Evolutionary conservation across 768 basidiomycete genomes (phyloP).

Genomic region (Xerocomellus amylosporus): DNA sequence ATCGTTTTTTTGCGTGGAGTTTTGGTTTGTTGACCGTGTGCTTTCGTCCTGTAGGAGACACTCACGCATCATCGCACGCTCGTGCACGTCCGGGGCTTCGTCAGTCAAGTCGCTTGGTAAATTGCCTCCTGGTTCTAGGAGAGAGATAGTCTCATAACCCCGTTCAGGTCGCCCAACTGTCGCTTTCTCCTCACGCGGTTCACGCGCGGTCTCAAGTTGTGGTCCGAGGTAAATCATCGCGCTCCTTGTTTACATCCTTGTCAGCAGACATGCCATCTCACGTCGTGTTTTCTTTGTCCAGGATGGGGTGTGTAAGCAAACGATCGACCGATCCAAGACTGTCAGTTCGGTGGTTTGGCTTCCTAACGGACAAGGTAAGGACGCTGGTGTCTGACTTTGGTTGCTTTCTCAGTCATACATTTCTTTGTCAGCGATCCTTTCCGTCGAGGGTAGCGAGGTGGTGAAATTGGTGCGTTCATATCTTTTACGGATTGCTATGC

Average conservation of each 20-base stretch:
- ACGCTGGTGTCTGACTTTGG: background rate
- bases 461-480: slow-evolving; percentile 38
- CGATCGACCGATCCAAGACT: slow-evolving; percentile 43
- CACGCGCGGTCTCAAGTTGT: slow-evolving; percentile 47
- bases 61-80: slow-evolving; percentile 44
- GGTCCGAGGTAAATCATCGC: slow-evolving; percentile 41
- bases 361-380: slow-evolving; percentile 43
- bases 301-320: slow-evolving; percentile 49
- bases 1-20: background rate
- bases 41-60: slow-evolving; percentile 33
- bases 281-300: slow-evolving; percentile 11
- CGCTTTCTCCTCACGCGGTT: slow-evolving; percentile 45
- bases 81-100: slow-evolving; percentile 49
- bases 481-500: background rate
- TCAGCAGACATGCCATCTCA: background rate
- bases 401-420: background rate
- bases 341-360: slow-evolving; percentile 52
- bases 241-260: background rate
- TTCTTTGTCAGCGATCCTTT: slow-evolving; percentile 41
- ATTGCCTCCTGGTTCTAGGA: background rate
- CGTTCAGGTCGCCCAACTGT: slow-evolving; percentile 46
- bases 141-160: background rate
- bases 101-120: slow-evolving; percentile 54
- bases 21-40: background rate
- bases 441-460: slow-evolving; percentile 48